phyloP scores from a whole-genome alignment of 2,329 filamentous ascomycete genomes.

The Pseudocercospora ulei region DNA sequence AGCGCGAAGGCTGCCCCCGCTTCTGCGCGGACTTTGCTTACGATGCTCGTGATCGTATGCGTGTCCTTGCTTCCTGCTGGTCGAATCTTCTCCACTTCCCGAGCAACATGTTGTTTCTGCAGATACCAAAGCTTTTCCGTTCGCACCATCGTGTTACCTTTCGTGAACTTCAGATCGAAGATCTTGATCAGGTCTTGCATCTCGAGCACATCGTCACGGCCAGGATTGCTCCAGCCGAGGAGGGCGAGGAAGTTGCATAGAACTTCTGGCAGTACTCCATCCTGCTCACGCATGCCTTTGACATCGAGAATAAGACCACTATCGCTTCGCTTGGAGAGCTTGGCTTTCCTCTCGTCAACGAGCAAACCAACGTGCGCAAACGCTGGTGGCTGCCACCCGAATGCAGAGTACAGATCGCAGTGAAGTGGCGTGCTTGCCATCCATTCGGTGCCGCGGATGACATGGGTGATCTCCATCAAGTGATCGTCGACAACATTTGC shows the following conservation, averaged over 20 bases:
- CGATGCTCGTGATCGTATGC: conserved; percentile 33
- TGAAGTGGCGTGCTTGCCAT: conserved; percentile 83
- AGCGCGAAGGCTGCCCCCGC: conserved; percentile 3
- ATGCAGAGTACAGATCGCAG: conserved; percentile 47
- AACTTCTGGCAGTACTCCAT: conserved; percentile 54
- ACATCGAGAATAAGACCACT: conserved; percentile 48
- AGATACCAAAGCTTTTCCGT: conserved; percentile 71
- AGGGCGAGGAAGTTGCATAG: conserved; percentile 76
- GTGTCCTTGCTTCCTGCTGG: conserved; percentile 28
- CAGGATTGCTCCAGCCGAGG: conserved; percentile 67
- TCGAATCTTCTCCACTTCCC: conserved; percentile 41
- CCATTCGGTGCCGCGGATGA: conserved; percentile 93
- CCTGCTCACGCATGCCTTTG: conserved; percentile 46
- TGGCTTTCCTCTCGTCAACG: conserved; percentile 42
- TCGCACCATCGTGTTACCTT: conserved; percentile 75
- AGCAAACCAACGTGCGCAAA: conserved; percentile 45
- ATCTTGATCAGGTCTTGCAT: conserved; percentile 60
- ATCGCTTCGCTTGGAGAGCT: conserved; percentile 64
- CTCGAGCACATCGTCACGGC: conserved; percentile 59
- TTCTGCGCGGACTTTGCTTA: conserved; percentile 21
- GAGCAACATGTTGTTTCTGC: conserved; percentile 58
- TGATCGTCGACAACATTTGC: conserved; percentile 97
- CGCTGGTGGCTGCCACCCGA: conserved; percentile 42
- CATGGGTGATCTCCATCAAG: conserved; percentile 89
- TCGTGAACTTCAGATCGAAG: conserved; percentile 82